A percentile compares a stretch with the other conserved stretches of the same genome.
Evolutionary conservation across 805 yeast genomes (phyloP).

Genomic region (Schizosaccharomyces lindneri): DNA sequence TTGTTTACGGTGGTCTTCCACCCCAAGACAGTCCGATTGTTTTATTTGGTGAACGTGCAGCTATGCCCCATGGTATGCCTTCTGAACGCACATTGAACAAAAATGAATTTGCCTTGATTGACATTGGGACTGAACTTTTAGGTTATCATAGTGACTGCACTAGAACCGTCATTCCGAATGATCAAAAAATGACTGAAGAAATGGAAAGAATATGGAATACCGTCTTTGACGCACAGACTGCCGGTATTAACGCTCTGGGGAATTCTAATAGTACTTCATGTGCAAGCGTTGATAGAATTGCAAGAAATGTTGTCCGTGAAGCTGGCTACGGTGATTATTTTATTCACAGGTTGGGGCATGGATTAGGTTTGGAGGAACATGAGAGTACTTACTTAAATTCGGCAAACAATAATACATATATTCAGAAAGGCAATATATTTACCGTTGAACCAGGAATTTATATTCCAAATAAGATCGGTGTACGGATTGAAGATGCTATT

Average conservation of each 20-base stretch:
- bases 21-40: background rate
- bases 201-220: background rate
- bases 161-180: background rate
- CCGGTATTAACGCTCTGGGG: background rate
- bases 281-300: background rate
- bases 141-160: background rate
- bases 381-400: background rate
- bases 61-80: background rate
- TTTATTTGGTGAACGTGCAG: background rate
- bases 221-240: background rate
- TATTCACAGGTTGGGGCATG: conserved; percentile 1
- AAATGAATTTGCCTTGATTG: background rate
- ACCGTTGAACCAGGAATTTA: conserved; percentile 1
- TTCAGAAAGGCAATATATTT: background rate
- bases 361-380: background rate
- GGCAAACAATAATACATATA: background rate
- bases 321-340: background rate
- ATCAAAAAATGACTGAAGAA: background rate
- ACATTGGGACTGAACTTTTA: background rate
- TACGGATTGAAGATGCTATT: background rate
- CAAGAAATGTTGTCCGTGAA: background rate
- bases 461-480: background rate
- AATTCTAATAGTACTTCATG: background rate
- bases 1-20: background rate
- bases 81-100: background rate